These are phyloP conservation scores for Metschnikowia sp. DNA, from an alignment of 805 yeast genomes.

Conservation along the genomic window DNA sequence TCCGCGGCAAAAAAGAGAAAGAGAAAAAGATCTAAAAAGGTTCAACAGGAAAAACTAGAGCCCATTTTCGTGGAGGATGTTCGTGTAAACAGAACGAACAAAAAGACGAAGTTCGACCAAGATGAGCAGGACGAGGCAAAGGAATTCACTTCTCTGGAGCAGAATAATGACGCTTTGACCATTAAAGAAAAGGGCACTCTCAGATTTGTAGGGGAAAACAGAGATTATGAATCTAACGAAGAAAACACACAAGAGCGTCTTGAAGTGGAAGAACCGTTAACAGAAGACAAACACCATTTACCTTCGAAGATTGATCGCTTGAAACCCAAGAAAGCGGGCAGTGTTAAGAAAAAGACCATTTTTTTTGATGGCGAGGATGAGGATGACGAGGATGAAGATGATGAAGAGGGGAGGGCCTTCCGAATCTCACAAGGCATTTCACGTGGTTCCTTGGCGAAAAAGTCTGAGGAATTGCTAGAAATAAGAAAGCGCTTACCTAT, in stretches of 20 bases:
- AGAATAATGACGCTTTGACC: no score
- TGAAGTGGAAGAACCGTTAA: background rate
- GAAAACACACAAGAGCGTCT: background rate
- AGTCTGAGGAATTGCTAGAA: constrained; percentile 43
- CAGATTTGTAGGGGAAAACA: no score
- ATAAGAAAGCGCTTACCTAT: constrained; percentile 68
- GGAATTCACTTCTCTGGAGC: no score
- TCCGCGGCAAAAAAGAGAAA: constrained; percentile 14
- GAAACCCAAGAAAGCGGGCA: no score
- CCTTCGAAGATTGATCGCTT: no score
- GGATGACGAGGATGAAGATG: constrained; percentile 35
- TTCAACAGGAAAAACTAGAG: constrained; percentile 3
- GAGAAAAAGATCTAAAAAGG: constrained; percentile 22
- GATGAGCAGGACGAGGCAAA: constrained; percentile 1
- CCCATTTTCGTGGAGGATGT: constrained; percentile 10
- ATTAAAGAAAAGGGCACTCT: no score
- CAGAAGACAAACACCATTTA: no score
- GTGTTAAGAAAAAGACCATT: constrained; percentile 18
- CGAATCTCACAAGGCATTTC: constrained; percentile 3
- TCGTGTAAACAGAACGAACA: constrained; percentile 19
- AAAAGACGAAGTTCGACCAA: constrained; percentile 24
- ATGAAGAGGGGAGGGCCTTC: constrained; percentile 13
- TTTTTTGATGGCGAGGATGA: constrained; percentile 37
- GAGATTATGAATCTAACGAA: background rate
- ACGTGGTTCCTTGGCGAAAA: constrained; percentile 24